Evolutionary conservation across 2,329 filamentous ascomycete genomes (phyloP), one percentile per base, ranked within the genome.

Genomic region (Xenoacremonium recifei): DNA sequence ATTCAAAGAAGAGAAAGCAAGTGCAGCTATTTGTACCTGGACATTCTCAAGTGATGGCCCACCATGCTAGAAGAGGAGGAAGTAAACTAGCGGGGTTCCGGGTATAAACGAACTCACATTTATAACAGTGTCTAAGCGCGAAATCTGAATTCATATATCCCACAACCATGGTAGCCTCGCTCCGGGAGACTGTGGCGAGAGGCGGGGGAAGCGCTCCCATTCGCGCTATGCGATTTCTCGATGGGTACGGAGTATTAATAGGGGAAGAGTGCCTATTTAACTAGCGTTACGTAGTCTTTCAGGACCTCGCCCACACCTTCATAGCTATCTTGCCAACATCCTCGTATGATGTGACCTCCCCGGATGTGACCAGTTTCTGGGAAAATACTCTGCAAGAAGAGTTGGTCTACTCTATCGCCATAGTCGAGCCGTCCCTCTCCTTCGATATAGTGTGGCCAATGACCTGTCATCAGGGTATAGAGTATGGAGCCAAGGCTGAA

Each of bases 401-500:
- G 42, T 21, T 34, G 16, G 31, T 49, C 42, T 12, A 52, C 45
- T 15, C 37, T 23, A 18, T 30, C 32, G 15, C 48, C 42, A 35
- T 51, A 50, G 30, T 46, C 38, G 12, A 44, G 31, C 25, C 40
- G 40, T 23, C 45, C 44, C 40, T 50, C 42, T 16, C 44, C 48
- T 39, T 33, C 21, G 30, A 45, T 21, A 16, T 33, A 20, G 29
- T 33, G 50, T 6, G 47, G 47, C 50, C 49, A 54, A 12, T 43
- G 39, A 25, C 46, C 48, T 18, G 39, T 50, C 5, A 47, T 30
- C 15, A 55, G 49, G 6, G 44, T 37, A 30, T 54, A 53, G 4
- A 55, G 39, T 13, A 54, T 37, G n/a, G 44, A 54, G 19, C 46
- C 42, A 25, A 55, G 47, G 39, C 48, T 44, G 32, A 53, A 53